Conservation (phyloP, 805 yeast species). For the Groenewaldozyma salmanticensis region DNA sequence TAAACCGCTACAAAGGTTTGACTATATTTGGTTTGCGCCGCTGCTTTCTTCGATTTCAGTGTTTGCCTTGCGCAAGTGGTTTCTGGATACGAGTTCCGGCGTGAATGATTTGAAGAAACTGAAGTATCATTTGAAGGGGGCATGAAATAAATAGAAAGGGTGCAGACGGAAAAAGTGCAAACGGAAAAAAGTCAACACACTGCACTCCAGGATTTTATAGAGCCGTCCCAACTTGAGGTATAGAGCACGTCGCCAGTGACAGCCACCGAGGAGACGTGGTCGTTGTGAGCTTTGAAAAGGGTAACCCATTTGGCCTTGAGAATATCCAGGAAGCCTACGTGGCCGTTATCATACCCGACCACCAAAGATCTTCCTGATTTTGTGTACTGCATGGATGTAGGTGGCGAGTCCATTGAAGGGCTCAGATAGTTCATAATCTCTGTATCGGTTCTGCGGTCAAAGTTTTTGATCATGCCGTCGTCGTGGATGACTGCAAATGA, state of each 20-base stretch:
- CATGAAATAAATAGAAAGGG: too few species aligned
- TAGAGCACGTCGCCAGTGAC: constrained; percentile 42
- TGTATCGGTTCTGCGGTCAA: constrained; percentile 72
- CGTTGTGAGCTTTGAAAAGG: constrained; percentile 52
- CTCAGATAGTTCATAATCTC: neutral
- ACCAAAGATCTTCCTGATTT: constrained; percentile 65
- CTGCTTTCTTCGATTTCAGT: too few species aligned
- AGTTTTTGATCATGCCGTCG: constrained; percentile 60
- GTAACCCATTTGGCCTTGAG: constrained; percentile 58
- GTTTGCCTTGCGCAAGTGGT: too few species aligned
- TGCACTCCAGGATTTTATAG: constrained; percentile 33
- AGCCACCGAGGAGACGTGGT: constrained; percentile 51
- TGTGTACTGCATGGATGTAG: constrained; percentile 59
- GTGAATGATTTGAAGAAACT: too few species aligned
- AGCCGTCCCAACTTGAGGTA: constrained; percentile 74
- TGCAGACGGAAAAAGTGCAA: too few species aligned
- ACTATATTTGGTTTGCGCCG: too few species aligned
- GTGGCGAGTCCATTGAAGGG: neutral
- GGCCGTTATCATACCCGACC: constrained; percentile 65
- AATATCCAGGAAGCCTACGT: constrained; percentile 71
- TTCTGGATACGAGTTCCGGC: too few species aligned
- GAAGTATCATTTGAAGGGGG: too few species aligned
- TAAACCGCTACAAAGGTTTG: too few species aligned
- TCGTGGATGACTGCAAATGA: constrained; percentile 71
- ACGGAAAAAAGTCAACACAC: too few species aligned